These are phyloP conservation scores for Fusarium protoensiforme DNA, from an alignment of 2,329 filamentous ascomycete genomes.

Conservation along the genomic window DNA sequence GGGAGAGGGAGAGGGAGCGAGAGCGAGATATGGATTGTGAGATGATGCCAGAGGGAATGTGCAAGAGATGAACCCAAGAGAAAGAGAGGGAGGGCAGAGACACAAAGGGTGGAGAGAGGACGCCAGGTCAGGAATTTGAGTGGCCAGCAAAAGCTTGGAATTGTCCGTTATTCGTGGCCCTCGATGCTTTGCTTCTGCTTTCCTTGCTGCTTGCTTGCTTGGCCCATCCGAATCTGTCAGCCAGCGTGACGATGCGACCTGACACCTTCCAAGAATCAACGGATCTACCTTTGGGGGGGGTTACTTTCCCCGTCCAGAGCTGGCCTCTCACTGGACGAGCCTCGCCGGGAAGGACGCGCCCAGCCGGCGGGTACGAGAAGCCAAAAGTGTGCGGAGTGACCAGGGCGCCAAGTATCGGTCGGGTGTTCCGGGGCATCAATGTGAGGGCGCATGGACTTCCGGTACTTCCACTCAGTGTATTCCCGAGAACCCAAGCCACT, in stretches of 20 bases:
- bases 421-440: neutral
- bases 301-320: constrained; percentile 3
- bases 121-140: constrained; percentile 1
- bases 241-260: neutral
- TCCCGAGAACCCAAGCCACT: constrained; percentile 15
- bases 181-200: neutral
- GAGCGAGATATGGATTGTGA: constrained; percentile 15
- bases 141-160: neutral
- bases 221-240: neutral
- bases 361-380: constrained; percentile 17
- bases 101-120: neutral
- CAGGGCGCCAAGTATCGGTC: constrained; percentile 3
- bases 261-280: constrained; percentile 13
- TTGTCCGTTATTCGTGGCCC: neutral
- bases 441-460: neutral
- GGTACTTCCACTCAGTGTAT: neutral
- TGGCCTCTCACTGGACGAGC: constrained; percentile 20
- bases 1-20: neutral
- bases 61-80: constrained; percentile 17
- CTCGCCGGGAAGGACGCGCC: constrained; percentile 6
- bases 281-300: neutral
- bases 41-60: constrained; percentile 16
- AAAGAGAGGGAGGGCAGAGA: neutral
- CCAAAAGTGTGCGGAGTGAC: constrained; percentile 9
- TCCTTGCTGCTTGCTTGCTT: constrained; percentile 10